Conservation (phyloP, 208 protist genomes). For the Trypanosoma cruzi region DNA sequence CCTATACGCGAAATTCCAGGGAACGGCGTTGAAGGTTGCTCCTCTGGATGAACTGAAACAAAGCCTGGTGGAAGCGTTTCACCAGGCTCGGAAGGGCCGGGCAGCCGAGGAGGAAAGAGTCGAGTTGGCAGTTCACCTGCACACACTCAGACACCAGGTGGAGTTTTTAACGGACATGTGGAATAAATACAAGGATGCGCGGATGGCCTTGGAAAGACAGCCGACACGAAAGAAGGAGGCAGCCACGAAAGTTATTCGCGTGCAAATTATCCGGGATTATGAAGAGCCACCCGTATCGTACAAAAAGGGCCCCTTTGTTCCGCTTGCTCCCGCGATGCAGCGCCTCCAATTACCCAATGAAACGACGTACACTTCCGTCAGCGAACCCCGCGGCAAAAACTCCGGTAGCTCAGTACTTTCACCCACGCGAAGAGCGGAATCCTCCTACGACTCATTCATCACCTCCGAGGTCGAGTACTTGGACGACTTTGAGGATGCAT, state of each 20-base stretch:
- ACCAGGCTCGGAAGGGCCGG: conserved; percentile 2
- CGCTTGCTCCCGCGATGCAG: background rate
- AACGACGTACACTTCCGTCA: background rate
- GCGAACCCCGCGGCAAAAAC: background rate
- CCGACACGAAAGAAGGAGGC: conserved; percentile 15
- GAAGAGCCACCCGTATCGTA: conserved; percentile 55
- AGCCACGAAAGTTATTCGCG: conserved; percentile 29
- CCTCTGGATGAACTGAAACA: conserved; percentile 62
- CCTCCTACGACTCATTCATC: background rate
- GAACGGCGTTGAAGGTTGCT: conserved; percentile 47
- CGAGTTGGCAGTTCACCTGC: conserved; percentile 66
- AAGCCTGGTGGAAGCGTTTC: conserved; percentile 41
- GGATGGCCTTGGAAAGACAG: conserved; percentile 22
- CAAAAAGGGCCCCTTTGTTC: conserved; percentile 48
- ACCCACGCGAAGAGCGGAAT: background rate
- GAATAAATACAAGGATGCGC: conserved; percentile 27
- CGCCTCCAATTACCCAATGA: background rate
- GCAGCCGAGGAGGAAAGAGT: conserved; percentile 33
- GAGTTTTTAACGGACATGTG: conserved; percentile 31
- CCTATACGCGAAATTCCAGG: conserved; percentile 50
- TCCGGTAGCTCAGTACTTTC: background rate
- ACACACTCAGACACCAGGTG: conserved; percentile 54
- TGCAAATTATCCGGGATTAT: conserved; percentile 63
- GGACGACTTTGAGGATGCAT: conserved; percentile 22
- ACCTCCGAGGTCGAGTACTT: conserved; percentile 2